Conservation (phyloP, 2,329 filamentous ascomycete species). For the Graphilbum ipis-grandicollis region DNA sequence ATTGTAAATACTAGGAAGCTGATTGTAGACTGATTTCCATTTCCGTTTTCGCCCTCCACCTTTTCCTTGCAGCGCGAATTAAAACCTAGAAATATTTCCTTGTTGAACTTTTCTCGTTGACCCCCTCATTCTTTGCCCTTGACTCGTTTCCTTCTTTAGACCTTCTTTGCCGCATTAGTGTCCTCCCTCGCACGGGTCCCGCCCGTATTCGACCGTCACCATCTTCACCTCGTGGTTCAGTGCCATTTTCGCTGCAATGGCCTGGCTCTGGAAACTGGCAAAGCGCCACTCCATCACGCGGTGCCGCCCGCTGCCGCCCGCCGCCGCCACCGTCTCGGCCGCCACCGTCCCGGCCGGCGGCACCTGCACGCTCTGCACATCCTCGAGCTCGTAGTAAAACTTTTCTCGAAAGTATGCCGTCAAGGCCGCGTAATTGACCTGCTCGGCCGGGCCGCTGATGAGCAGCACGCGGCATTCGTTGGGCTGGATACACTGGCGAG, state of each 20-base stretch:
- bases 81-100: no score
- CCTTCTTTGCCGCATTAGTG: not conserved
- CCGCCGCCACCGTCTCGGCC: not conserved
- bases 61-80: no score
- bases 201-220: slow-evolving; percentile 6
- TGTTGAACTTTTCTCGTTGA: no score
- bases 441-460: slow-evolving; percentile 5
- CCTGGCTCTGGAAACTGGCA: slow-evolving; percentile 9
- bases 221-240: slow-evolving; percentile 7
- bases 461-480: slow-evolving; percentile 7
- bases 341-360: not conserved
- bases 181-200: slow-evolving; percentile 7
- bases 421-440: slow-evolving; percentile 5
- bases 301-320: not conserved
- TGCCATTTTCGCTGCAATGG: slow-evolving; percentile 10
- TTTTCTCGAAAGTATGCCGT: slow-evolving; percentile 6
- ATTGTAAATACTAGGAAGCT: no score
- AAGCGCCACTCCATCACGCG: slow-evolving; percentile 8
- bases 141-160: no score
- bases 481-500: slow-evolving; percentile 7
- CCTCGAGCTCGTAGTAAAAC: slow-evolving; percentile 8
- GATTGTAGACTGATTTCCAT: no score
- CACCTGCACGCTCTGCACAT: not conserved
- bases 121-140: no score
- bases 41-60: no score